phyloP scores from a whole-genome alignment of 768 basidiomycete species.

The Fomitopsis serialis region DNA sequence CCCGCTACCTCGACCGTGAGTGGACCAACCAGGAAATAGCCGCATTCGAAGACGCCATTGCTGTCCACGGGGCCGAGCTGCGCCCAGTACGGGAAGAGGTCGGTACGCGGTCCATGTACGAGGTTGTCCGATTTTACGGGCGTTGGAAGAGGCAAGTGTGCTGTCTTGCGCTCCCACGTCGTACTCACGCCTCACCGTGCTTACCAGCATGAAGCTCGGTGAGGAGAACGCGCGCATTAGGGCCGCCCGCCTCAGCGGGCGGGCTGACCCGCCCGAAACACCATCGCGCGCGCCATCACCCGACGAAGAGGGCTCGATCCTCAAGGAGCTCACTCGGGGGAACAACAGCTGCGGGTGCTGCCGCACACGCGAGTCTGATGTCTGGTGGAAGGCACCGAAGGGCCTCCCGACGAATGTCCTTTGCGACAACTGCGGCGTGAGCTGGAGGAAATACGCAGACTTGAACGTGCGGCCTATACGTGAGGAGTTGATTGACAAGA shows the following conservation, averaged over 20 bases:
- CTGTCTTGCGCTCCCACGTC: not conserved
- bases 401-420: slow-evolving; percentile 73
- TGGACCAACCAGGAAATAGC: slow-evolving; percentile 68
- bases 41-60: slow-evolving; percentile 73
- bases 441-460: slow-evolving; percentile 93
- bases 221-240: slow-evolving; percentile 60
- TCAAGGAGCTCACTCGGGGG: slow-evolving; percentile 48
- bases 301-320: slow-evolving; percentile 78
- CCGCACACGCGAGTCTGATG: slow-evolving; percentile 68
- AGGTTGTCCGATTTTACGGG: slow-evolving; percentile 80
- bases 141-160: slow-evolving; percentile 75
- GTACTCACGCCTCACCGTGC: slow-evolving; percentile 3
- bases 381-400: slow-evolving; percentile 93
- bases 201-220: slow-evolving; percentile 52
- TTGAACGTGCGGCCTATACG: slow-evolving; percentile 69
- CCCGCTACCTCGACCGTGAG: slow-evolving; percentile 59
- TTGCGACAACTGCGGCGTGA: slow-evolving; percentile 81
- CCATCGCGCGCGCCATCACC: slow-evolving; percentile 13
- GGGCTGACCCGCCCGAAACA: slow-evolving; percentile 8
- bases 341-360: slow-evolving; percentile 76
- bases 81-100: slow-evolving; percentile 74
- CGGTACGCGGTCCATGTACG: slow-evolving; percentile 59
- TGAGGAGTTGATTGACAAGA: slow-evolving; percentile 49
- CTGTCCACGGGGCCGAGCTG: slow-evolving; percentile 72
- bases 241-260: slow-evolving; percentile 27